Evolutionary conservation across 306 rosid genomes (phyloP).

Genomic region (Fragaria ananassa): DNA sequence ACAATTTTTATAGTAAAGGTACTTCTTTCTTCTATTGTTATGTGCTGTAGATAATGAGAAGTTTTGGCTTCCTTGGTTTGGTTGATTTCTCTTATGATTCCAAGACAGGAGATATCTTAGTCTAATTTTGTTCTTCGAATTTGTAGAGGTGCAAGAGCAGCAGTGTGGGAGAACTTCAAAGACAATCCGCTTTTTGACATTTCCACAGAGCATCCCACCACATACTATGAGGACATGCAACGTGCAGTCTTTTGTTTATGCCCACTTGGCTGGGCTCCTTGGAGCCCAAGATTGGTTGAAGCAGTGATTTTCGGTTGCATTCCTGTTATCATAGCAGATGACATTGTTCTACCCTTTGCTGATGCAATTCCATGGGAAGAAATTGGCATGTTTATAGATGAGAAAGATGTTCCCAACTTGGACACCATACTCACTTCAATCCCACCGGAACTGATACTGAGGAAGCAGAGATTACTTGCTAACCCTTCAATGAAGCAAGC

Average conservation of each 20-base stretch:
- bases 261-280: constrained; percentile 99
- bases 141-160: constrained; percentile 29
- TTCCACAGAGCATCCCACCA: constrained; percentile 89
- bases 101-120: background rate
- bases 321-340: constrained; percentile 94
- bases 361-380: constrained; percentile 99
- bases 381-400: constrained; percentile 81
- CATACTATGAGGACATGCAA: constrained; percentile 98
- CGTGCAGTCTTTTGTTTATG: constrained; percentile 92
- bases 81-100: background rate
- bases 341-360: constrained; percentile 92
- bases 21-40: background rate
- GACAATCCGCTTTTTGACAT: constrained; percentile 95
- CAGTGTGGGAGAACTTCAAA: constrained; percentile 99
- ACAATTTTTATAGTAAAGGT: background rate
- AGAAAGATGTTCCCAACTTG: constrained; percentile 79
- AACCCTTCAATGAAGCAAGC: constrained; percentile 99
- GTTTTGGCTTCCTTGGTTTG: background rate
- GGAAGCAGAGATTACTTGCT: constrained; percentile 92
- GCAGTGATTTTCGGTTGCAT: constrained; percentile 98
- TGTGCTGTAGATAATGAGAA: background rate
- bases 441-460: constrained; percentile 74
- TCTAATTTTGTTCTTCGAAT: constrained; percentile 11
- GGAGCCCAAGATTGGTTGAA: constrained; percentile 97
- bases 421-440: constrained; percentile 86